A percentile compares a stretch with the other conserved stretches of the same genome.
Evolutionary conservation across 495 filamentous ascomycete genomes (phyloP).

Genomic region (Penicillium cosmopolitanum): DNA sequence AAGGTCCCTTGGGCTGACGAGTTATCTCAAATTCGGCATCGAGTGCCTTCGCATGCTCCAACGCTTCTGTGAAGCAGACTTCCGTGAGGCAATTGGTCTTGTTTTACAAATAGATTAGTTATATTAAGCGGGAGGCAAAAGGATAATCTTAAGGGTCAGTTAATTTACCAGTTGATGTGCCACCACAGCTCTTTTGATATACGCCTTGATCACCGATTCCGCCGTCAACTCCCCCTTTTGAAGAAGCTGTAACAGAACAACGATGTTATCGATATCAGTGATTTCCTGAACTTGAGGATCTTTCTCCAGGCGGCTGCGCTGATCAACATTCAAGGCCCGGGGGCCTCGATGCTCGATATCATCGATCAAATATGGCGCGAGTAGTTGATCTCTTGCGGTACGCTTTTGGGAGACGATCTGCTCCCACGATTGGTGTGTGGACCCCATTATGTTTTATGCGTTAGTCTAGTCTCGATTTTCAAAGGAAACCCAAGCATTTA

Average conservation of each 20-base stretch:
- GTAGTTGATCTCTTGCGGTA: conserved; percentile 27
- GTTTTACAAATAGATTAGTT: neutral
- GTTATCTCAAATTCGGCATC: conserved; percentile 53
- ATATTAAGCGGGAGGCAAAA: neutral
- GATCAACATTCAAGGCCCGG: conserved; percentile 26
- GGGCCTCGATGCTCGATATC: conserved; percentile 32
- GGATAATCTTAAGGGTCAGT: neutral
- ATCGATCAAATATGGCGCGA: conserved; percentile 34
- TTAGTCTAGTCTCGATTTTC: neutral
- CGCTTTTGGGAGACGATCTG: conserved; percentile 38
- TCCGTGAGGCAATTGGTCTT: conserved; percentile 67
- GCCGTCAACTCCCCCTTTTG: conserved; percentile 46
- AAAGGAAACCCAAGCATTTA: neutral
- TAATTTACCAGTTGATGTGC: conserved; percentile 55
- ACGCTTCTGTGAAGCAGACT: conserved; percentile 62
- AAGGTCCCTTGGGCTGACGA: conserved; percentile 54
- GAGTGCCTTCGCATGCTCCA: conserved; percentile 58
- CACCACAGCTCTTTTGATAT: conserved; percentile 57
- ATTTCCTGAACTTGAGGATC: conserved; percentile 35
- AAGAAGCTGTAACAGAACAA: conserved; percentile 35
- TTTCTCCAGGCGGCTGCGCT: conserved; percentile 28
- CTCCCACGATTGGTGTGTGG: conserved; percentile 31
- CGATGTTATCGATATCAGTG: conserved; percentile 46
- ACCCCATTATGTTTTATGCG: neutral
- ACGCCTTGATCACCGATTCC: conserved; percentile 44